Evolutionary conservation across 1,284 basidiomycete species (phyloP).

Genomic region (Trichosporon inkin): DNA sequence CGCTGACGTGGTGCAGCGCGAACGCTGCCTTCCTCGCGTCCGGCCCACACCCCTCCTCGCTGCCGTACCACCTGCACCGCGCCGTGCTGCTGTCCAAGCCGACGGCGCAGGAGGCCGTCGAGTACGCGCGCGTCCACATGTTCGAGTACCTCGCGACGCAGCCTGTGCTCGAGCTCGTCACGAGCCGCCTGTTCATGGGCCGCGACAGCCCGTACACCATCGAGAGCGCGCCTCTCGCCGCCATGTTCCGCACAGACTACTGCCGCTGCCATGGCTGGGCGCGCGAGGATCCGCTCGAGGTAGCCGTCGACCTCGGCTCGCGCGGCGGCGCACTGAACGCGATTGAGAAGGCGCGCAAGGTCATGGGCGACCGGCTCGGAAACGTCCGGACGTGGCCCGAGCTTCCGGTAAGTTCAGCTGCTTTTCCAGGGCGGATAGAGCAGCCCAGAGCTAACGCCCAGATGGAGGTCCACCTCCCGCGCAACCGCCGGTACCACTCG

Average conservation of each 20-base stretch:
- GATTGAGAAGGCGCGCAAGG: slow-evolving; percentile 86
- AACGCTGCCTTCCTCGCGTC: slow-evolving; percentile 64
- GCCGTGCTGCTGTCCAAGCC: slow-evolving; percentile 68
- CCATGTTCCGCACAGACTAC: slow-evolving; percentile 81
- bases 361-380: slow-evolving; percentile 80
- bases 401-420: slow-evolving; percentile 64
- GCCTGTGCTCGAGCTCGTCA: slow-evolving; percentile 74
- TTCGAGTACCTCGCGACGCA: slow-evolving; percentile 64
- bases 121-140: slow-evolving; percentile 69
- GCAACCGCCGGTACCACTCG: slow-evolving; percentile 87
- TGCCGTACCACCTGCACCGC: slow-evolving; percentile 82
- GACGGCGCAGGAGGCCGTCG: slow-evolving; percentile 55
- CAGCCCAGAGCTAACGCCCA: slow-evolving; percentile 41
- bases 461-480: slow-evolving; percentile 88
- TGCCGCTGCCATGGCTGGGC: slow-evolving; percentile 83
- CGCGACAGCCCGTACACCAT: slow-evolving; percentile 26
- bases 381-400: slow-evolving; percentile 89
- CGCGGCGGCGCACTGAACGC: slow-evolving; percentile 73
- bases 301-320: slow-evolving; percentile 80
- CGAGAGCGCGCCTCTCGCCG: slow-evolving; percentile 60
- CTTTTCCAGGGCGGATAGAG: not conserved
- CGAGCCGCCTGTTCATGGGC: slow-evolving; percentile 60
- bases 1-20: slow-evolving; percentile 71
- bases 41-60: slow-evolving; percentile 61
- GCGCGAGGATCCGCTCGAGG: slow-evolving; percentile 75